phyloP scores from a whole-genome alignment of 306 rosid species.

The barrel medic (Medicago truncatula) region DNA sequence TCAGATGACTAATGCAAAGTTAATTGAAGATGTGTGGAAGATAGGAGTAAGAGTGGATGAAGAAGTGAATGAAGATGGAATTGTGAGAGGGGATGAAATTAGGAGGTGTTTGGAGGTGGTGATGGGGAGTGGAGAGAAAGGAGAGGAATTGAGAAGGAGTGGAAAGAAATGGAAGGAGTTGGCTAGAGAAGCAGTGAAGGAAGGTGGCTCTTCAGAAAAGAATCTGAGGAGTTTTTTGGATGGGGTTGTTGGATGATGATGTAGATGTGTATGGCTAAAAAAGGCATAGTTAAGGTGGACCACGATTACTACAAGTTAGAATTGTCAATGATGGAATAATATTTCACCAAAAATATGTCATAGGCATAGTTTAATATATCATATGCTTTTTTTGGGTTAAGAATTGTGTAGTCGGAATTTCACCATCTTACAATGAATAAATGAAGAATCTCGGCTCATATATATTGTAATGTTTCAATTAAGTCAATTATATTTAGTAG shows the following conservation, averaged over 20 bases:
- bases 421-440: too few species aligned
- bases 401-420: too few species aligned
- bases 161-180: slow-evolving; percentile 45
- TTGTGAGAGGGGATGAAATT: slow-evolving; percentile 42
- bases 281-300: background rate
- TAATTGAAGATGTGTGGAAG: slow-evolving; percentile 55
- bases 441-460: too few species aligned
- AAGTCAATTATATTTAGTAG: too few species aligned
- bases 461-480: too few species aligned
- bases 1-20: slow-evolving; percentile 61
- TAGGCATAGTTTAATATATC: too few species aligned
- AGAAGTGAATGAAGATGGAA: slow-evolving; percentile 31
- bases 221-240: slow-evolving; percentile 47
- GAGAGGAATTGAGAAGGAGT: slow-evolving; percentile 44
- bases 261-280: background rate
- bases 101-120: slow-evolving; percentile 54
- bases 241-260: background rate
- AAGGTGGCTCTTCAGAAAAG: slow-evolving; percentile 43
- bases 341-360: too few species aligned
- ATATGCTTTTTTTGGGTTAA: too few species aligned
- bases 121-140: slow-evolving; percentile 49
- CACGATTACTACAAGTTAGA: background rate
- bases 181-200: slow-evolving; percentile 44
- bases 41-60: slow-evolving; percentile 52
- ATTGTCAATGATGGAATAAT: background rate